Conservation (phyloP, 2,329 filamentous ascomycete genomes). For the Onygenales sp. region DNA sequence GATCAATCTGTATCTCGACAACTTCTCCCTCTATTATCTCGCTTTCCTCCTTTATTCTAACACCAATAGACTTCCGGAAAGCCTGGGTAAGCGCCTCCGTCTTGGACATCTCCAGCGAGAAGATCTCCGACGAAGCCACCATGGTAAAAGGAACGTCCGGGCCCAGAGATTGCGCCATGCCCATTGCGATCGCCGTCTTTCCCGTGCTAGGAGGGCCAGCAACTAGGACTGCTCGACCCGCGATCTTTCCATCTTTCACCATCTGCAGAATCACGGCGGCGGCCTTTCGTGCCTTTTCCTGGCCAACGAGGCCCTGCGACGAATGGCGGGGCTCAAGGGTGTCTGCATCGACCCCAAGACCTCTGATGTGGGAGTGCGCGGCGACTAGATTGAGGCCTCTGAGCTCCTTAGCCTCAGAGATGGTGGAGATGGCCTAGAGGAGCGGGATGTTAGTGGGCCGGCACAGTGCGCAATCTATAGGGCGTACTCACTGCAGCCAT, state of each 20-base stretch:
- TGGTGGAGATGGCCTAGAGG: conserved; percentile 59
- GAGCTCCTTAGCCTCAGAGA: conserved; percentile 92
- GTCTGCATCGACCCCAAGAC: conserved; percentile 84
- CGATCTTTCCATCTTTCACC: conserved; percentile 98
- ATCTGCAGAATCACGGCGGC: conserved; percentile 95
- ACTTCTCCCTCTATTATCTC: conserved; percentile 99
- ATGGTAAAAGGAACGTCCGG: conserved; percentile 93
- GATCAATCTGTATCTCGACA: conserved; percentile 96
- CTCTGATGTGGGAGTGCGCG: conserved; percentile 94
- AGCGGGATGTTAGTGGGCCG: neutral
- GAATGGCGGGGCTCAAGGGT: conserved; percentile 76
- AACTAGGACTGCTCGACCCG: conserved; percentile 86
- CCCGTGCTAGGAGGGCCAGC: conserved; percentile 93
- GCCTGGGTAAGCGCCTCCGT: conserved; percentile 96
- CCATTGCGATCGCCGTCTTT: conserved; percentile 98
- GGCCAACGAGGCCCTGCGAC: conserved; percentile 90
- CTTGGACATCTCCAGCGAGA: conserved; percentile 98
- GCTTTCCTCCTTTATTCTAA: conserved; percentile 96
- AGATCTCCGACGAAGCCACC: conserved; percentile 92
- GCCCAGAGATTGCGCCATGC: conserved; percentile 93
- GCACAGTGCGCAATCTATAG: neutral
- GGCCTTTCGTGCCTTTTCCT: conserved; percentile 92
- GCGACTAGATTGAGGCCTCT: conserved; percentile 95
- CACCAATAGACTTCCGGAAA: conserved; percentile 97
- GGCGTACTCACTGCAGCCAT: conserved; percentile 30